These are phyloP conservation scores for Paecilomyces formosus DNA, from an alignment of 2,329 filamentous ascomycete genomes.

Conservation along the genomic window DNA sequence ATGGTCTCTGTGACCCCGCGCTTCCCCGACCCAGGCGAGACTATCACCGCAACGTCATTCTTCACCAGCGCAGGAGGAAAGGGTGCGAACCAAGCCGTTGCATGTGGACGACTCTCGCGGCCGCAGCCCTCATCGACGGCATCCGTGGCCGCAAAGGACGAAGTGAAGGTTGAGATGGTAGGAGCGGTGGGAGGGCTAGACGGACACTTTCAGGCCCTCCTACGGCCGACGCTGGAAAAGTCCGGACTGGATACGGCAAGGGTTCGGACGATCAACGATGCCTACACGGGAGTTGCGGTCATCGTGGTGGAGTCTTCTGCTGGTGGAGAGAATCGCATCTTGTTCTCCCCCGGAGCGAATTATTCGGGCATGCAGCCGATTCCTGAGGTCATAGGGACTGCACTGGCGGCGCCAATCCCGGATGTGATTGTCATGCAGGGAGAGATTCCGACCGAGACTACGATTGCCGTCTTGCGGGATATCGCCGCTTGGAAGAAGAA, in stretches of 20 bases:
- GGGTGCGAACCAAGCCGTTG: conserved; percentile 91
- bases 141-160: conserved; percentile 12
- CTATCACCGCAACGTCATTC: conserved; percentile 71
- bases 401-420: conserved; percentile 38
- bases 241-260: conserved; percentile 57
- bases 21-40: conserved; percentile 78
- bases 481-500: conserved; percentile 28
- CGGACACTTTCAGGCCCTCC: conserved; percentile 56
- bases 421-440: conserved; percentile 68
- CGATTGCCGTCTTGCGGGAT: conserved; percentile 51
- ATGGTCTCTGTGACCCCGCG: conserved; percentile 82
- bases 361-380: conserved; percentile 36
- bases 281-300: conserved; percentile 63
- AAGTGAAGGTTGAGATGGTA: conserved; percentile 57
- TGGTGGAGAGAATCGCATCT: conserved; percentile 66
- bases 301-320: conserved; percentile 68
- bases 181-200: conserved; percentile 58
- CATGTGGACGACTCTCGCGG: conserved; percentile 73
- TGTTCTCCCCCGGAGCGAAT: conserved; percentile 67
- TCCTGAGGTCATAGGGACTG: conserved; percentile 29
- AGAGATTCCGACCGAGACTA: conserved; percentile 63
- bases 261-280: conserved; percentile 40
- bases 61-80: conserved; percentile 81
- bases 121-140: conserved; percentile 25
- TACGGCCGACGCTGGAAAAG: conserved; percentile 51